Base-by-base conservation (phyloP, 2,329 filamentous ascomycete species). In the Pyrenochaeta sp. region DNA sequence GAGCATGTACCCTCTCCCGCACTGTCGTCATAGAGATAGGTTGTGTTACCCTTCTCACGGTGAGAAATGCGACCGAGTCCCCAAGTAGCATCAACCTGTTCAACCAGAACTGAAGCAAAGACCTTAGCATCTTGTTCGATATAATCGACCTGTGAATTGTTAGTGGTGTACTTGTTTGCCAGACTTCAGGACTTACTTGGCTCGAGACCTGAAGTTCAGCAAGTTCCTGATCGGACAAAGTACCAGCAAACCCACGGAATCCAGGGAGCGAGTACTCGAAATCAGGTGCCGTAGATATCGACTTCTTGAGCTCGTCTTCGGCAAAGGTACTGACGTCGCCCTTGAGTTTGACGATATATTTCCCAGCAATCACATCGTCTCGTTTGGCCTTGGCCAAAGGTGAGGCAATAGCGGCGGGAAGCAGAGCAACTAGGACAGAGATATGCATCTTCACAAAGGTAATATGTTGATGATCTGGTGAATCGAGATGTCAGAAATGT, bases 321-420 rank as follows among this genome's bases (percentile, higher is more conserved):
- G 59, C 53, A 2, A 58, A 51, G 2, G 63, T 54, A 43, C 58
- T 48, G 20, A 67, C 45, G 17, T 71, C 68, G 27, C 68, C 60
- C 61, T 77, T 78, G 48, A 80, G 48, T 66, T 79, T 79, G 64
- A 81, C 75, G 42, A 81, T 79, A 66, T 78, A 79, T 65, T 78
- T 76, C 60, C 71, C 69, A 3, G 72, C 68, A 32, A 79, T 65
- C 23, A 72, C 47, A 10, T 62, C 62, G 29, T 58, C 67, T 5
- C 31, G 32, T 35, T 71, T 60, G n/a, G 70, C 67, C 15, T 63
- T 56, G 46, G 78, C 58, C 46, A 79, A 45, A 9, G 76, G 76
- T 4, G 77, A 73, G 32, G 75, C 77, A 23, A 77, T 44, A 20
- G 68, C 67, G 55, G 70, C 58, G 5, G 77, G 61, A 47, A 77